phyloP scores from a whole-genome alignment of 768 basidiomycete species.

The Neoboletus subvelutipes region DNA sequence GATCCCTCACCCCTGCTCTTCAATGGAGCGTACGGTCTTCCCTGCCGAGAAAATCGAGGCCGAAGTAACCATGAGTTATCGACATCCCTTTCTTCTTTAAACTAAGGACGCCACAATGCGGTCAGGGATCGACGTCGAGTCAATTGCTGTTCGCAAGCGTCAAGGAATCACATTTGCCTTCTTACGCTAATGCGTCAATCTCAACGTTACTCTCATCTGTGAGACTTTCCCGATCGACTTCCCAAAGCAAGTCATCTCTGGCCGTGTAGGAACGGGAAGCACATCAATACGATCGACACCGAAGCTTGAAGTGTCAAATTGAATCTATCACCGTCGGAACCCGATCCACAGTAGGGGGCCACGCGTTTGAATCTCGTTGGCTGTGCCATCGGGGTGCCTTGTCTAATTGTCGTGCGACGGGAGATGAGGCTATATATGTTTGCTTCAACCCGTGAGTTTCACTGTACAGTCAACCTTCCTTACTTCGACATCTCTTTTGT shows the following conservation, averaged over 20 bases:
- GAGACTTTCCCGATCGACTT: constrained; percentile 13
- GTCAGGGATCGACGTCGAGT: constrained; percentile 17
- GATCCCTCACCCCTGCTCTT: neutral
- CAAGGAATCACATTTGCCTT: constrained; percentile 2
- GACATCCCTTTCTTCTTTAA: constrained; percentile 8
- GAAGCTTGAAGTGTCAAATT: constrained; percentile 15
- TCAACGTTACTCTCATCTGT: constrained; percentile 8
- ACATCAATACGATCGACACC: constrained; percentile 26
- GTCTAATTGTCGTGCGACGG: constrained; percentile 15
- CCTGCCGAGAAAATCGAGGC: neutral
- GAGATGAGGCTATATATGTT: constrained; percentile 14
- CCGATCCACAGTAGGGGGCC: constrained; percentile 15
- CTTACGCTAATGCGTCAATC: constrained; percentile 12
- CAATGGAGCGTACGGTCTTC: neutral
- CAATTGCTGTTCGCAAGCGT: constrained; percentile 5
- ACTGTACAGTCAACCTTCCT: constrained; percentile 6
- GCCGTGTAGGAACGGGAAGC: constrained; percentile 15
- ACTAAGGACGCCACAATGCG: constrained; percentile 1
- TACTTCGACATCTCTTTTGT: constrained; percentile 8
- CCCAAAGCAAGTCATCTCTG: constrained; percentile 22
- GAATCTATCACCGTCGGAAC: constrained; percentile 16
- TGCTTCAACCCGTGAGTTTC: constrained; percentile 9
- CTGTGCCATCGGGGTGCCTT: constrained; percentile 21
- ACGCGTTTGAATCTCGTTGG: constrained; percentile 22
- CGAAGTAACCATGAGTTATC: neutral